These are phyloP conservation scores for Orbilia blumenaviensis DNA, from an alignment of 2,329 filamentous ascomycete species.

Conservation along the genomic window DNA sequence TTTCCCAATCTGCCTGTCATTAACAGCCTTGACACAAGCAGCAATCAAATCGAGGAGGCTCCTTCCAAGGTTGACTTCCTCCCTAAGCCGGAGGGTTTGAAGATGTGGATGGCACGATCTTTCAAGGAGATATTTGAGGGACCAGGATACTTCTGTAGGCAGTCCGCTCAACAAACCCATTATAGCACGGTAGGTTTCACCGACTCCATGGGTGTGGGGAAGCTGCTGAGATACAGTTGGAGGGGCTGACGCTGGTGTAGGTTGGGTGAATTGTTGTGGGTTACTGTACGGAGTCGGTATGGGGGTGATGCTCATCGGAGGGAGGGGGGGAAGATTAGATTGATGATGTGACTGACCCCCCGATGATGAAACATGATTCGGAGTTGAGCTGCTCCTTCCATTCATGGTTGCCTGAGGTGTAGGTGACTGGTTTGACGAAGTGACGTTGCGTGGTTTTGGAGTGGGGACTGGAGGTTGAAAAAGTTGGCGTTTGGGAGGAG, in stretches of 20 bases:
- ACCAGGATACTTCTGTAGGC: constrained; percentile 14
- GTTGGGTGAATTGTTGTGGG: constrained; percentile 14
- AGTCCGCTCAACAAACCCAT: constrained; percentile 21
- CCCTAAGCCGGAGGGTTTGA: not conserved
- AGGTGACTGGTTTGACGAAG: constrained; percentile 55
- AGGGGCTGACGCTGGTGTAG: not conserved
- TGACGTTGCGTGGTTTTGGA: constrained; percentile 57
- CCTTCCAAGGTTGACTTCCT: not conserved
- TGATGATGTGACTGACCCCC: constrained; percentile 42
- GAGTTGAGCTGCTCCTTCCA: constrained; percentile 6
- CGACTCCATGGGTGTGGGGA: not conserved
- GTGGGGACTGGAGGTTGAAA: constrained; percentile 79
- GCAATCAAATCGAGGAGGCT: constrained; percentile 8
- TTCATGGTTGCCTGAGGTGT: constrained; percentile 55
- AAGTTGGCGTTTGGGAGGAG: constrained; percentile 83
- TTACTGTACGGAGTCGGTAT: constrained; percentile 56
- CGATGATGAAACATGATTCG: constrained; percentile 36
- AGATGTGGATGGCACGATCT: constrained; percentile 1
- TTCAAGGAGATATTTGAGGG: constrained; percentile 1
- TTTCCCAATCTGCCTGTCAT: not conserved
- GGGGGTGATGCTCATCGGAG: constrained; percentile 55
- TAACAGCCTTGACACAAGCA: constrained; percentile 1
- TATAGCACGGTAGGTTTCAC: not conserved
- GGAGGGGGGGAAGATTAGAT: constrained; percentile 52
- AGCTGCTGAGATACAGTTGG: not conserved